Percentiles rank a stretch among this genome's conserved stretches.
These are phyloP conservation scores for Aspergillus sojae DNA, from an alignment of 2,329 filamentous ascomycete genomes.

Conservation along the genomic window DNA sequence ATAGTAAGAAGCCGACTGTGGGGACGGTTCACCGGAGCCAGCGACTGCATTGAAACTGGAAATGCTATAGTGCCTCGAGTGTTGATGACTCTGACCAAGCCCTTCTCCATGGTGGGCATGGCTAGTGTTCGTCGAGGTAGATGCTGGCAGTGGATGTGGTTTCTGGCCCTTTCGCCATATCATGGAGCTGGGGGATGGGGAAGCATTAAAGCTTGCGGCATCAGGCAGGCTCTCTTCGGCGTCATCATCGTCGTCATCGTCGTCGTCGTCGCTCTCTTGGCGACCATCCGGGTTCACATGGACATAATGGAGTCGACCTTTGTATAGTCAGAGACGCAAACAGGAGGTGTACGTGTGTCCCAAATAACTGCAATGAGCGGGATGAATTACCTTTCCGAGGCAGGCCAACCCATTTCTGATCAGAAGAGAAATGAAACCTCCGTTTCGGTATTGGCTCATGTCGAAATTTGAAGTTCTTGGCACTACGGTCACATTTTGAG, in stretches of 20 bases:
- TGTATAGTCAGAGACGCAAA: neutral
- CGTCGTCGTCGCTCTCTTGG: neutral
- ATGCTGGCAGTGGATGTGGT: neutral
- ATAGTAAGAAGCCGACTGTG: neutral
- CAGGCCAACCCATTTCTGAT: slow-evolving; percentile 11
- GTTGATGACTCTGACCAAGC: neutral
- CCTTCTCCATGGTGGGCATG: neutral
- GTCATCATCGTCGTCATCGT: neutral
- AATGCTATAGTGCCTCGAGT: neutral
- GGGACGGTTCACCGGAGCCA: neutral
- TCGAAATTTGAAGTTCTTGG: slow-evolving; percentile 6
- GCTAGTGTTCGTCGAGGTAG: neutral
- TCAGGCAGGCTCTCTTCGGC: neutral
- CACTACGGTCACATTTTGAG: neutral
- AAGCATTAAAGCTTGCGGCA: neutral
- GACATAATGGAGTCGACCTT: neutral
- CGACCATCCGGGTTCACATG: neutral
- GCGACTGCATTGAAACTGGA: neutral
- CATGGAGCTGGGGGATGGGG: neutral
- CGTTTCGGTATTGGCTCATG: slow-evolving; percentile 3
- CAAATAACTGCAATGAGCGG: neutral
- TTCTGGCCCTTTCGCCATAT: neutral
- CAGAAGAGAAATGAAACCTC: slow-evolving; percentile 7
- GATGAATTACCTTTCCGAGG: neutral
- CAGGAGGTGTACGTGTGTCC: neutral